Base-by-base conservation (phyloP, 2,329 filamentous ascomycete genomes). In the Xylariaceae sp. region DNA sequence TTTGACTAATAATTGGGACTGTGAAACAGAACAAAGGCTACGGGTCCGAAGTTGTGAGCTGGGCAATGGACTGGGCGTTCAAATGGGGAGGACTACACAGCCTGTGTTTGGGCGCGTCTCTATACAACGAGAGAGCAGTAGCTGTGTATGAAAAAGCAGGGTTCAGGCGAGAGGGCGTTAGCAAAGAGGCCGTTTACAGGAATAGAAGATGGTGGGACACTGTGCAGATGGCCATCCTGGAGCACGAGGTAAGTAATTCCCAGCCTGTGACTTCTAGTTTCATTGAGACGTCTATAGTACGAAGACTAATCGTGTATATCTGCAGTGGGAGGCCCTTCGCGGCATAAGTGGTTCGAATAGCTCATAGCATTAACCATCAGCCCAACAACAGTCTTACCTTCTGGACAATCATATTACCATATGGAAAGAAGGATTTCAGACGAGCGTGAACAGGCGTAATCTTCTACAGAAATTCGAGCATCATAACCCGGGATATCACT, bases 21-120 rank as follows among this genome's bases (percentile, higher is more conserved):
- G 7, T 50, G 0, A 69, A 70, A 47, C 71, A 75, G 48, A 64
- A 66, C 0, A 56, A 67, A 17, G 75, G 77, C 0, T 79, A 79
- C 48, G 77, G 77, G 1, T 60, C 57, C 6, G 76, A 79, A 56
- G 72, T 74, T 1, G 73, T 80, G 42, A 63, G 66, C 22, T 81
- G 75, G 76, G 70, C 63, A 0, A 56, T 78, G 3, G 68, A 74
- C 19, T 79, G 75, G 70, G 72, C 72, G 0, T 80, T 80, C 55
- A 57, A 60, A 6, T 64, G 65, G n/a, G 74, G 68, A 1, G 72
- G 71, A 0, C 58, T 77, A 62, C 77, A 80, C 54, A 63, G 72
- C 5, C 70, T 80, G 16, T 62, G 59, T 11, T 68, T 80, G 6
- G 57, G 60, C 3, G 69, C 69, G 0, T 69, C 73, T 33, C 69